Evolutionary conservation across 495 filamentous ascomycete species (phyloP).

Genomic region (Penicillium pulvis): DNA sequence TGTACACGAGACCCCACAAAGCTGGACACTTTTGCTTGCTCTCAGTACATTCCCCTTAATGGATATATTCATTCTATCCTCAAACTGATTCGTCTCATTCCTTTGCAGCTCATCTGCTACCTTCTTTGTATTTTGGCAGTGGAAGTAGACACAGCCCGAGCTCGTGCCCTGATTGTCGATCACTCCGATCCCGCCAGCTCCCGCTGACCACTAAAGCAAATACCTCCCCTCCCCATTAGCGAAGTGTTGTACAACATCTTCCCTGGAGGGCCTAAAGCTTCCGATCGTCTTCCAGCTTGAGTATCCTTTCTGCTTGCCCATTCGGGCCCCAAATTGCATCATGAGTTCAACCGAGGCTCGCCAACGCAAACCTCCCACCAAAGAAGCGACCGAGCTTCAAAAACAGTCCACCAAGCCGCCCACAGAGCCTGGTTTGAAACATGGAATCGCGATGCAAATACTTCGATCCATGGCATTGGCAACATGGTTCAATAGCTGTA

Average conservation of each 20-base stretch:
- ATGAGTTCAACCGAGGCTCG: constrained; percentile 48
- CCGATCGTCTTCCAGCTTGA: neutral
- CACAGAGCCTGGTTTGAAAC: constrained; percentile 58
- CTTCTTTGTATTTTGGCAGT: neutral
- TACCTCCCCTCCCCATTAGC: neutral
- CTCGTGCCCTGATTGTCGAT: constrained; percentile 3
- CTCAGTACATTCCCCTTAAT: no score
- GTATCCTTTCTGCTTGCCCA: neutral
- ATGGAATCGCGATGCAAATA: constrained; percentile 65
- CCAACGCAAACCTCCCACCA: constrained; percentile 38
- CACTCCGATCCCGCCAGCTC: constrained; percentile 9
- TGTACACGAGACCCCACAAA: constrained; percentile 1
- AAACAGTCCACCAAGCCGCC: constrained; percentile 26
- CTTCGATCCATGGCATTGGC: constrained; percentile 63
- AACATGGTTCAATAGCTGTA: constrained; percentile 65
- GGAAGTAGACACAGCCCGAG: neutral
- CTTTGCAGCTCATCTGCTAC: neutral
- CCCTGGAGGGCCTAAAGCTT: neutral
- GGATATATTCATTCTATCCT: neutral
- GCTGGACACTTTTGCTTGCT: neutral
- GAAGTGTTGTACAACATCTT: neutral
- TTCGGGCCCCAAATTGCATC: constrained; percentile 11
- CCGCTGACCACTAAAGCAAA: constrained; percentile 8
- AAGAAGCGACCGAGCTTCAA: constrained; percentile 18
- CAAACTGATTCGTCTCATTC: neutral